A percentile compares a stretch with the other conserved stretches of the same genome.
phyloP scores from a whole-genome alignment of 192 early-diverging fungal species.

The Endogone sp. region DNA sequence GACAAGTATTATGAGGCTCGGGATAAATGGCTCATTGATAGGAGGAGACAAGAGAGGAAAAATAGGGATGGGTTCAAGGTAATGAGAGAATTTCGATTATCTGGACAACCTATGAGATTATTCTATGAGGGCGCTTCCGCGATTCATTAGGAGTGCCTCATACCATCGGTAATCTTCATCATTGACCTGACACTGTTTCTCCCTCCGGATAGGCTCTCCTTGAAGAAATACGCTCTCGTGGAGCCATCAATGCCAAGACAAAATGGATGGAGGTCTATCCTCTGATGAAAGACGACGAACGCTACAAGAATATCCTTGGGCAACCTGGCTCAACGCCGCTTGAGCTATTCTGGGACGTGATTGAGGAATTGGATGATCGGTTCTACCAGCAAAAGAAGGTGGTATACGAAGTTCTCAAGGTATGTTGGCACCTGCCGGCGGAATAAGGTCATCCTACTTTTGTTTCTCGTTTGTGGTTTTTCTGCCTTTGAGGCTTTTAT shows the following conservation, averaged over 20 bases:
- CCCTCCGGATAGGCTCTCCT: conserved; percentile 50
- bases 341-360: conserved; percentile 92
- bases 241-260: conserved; percentile 62
- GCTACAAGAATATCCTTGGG: conserved; percentile 70
- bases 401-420: conserved; percentile 62
- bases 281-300: conserved; percentile 60
- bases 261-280: conserved; percentile 88
- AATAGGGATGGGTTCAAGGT: conserved; percentile 68
- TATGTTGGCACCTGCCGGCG: not conserved
- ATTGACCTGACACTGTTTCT: not conserved
- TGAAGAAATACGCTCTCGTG: conserved; percentile 48
- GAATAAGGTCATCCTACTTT: not conserved
- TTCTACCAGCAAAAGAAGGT: conserved; percentile 64
- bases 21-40: conserved; percentile 25
- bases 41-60: conserved; percentile 65
- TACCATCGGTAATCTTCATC: no score
- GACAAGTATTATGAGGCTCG: conserved; percentile 42
- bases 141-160: no score
- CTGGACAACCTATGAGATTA: conserved; percentile 7
- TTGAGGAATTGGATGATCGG: conserved; percentile 77
- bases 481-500: no score
- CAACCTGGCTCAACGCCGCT: conserved; percentile 81
- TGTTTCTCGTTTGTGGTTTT: not conserved
- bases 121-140: not conserved
- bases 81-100: conserved; percentile 2